These are phyloP conservation scores for Dothiorella sarmentorum DNA, from an alignment of 2,329 filamentous ascomycete genomes.

Conservation along the genomic window DNA sequence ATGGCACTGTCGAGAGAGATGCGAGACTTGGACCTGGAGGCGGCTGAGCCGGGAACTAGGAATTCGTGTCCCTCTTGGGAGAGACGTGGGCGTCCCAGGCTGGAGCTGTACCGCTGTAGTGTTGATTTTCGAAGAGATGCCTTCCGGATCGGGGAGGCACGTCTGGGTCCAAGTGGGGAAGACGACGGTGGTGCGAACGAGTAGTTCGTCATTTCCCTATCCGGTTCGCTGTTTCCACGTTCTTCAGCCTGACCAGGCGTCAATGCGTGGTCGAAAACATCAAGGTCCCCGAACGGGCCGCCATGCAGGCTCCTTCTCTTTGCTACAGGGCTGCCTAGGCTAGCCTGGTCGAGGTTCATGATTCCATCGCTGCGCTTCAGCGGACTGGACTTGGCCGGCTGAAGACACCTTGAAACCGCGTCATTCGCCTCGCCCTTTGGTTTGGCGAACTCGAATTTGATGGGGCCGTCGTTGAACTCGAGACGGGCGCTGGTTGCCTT, in stretches of 20 bases:
- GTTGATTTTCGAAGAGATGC: conserved; percentile 83
- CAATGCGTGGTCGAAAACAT: conserved; percentile 65
- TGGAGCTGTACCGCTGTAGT: conserved; percentile 66
- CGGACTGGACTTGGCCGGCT: conserved; percentile 67
- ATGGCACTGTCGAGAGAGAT: conserved; percentile 77
- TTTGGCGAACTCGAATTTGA: conserved; percentile 46
- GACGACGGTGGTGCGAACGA: conserved; percentile 38
- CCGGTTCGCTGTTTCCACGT: conserved; percentile 23
- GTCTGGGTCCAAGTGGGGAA: conserved; percentile 23
- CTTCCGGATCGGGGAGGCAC: conserved; percentile 33
- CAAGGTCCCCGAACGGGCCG: conserved; percentile 58
- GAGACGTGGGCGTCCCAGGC: conserved; percentile 36
- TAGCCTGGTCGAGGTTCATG: conserved; percentile 79
- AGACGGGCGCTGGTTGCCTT: conserved; percentile 24
- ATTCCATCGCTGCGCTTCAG: conserved; percentile 88
- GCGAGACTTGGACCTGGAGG: conserved; percentile 63
- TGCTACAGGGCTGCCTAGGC: conserved; percentile 78
- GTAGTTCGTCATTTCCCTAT: conserved; percentile 31
- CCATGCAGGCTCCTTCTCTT: conserved; percentile 88
- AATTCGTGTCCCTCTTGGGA: conserved; percentile 50
- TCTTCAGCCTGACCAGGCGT: conserved; percentile 22
- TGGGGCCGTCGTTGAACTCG: conserved; percentile 43
- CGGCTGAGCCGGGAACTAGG: conserved; percentile 50
- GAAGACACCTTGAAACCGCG: conserved; percentile 47
- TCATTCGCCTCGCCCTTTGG: conserved; percentile 47